Conservation (phyloP, 2,329 filamentous ascomycete genomes). For the Penicillium rolfsii region DNA sequence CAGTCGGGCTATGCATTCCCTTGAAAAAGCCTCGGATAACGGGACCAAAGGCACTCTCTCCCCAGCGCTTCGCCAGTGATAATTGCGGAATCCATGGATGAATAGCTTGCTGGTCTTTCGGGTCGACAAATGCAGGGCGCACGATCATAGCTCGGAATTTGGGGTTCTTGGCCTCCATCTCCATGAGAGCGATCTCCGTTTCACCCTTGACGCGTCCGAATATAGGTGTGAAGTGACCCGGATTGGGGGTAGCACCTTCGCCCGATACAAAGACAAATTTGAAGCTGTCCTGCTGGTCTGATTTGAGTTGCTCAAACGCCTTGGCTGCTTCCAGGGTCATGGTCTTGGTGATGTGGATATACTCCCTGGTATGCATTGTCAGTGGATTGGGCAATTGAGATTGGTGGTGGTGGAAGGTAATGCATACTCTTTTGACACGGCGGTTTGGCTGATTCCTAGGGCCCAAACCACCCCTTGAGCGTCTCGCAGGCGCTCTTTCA, state of each 20-base stretch:
- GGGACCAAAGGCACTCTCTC: slow-evolving; percentile 27
- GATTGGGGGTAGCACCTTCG: slow-evolving; percentile 44
- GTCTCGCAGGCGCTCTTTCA: slow-evolving; percentile 64
- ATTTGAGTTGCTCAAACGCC: slow-evolving; percentile 58
- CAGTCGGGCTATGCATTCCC: slow-evolving; percentile 47
- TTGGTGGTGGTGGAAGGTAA: background rate
- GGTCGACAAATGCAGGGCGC: slow-evolving; percentile 65
- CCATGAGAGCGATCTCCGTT: slow-evolving; percentile 63
- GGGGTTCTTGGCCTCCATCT: slow-evolving; percentile 49
- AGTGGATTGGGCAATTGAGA: slow-evolving; percentile 16
- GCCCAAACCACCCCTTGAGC: slow-evolving; percentile 76
- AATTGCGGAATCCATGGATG: slow-evolving; percentile 40
- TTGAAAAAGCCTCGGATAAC: slow-evolving; percentile 25
- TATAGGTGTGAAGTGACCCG: slow-evolving; percentile 58
- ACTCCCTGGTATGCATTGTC: slow-evolving; percentile 51
- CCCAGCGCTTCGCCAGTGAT: slow-evolving; percentile 33
- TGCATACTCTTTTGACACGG: slow-evolving; percentile 62
- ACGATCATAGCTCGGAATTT: slow-evolving; percentile 59
- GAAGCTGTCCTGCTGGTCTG: slow-evolving; percentile 52
- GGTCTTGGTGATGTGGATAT: slow-evolving; percentile 68
- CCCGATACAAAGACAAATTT: slow-evolving; percentile 74
- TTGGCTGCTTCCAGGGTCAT: slow-evolving; percentile 67
- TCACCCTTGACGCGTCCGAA: slow-evolving; percentile 70
- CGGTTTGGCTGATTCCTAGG: slow-evolving; percentile 65
- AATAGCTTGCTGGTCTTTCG: slow-evolving; percentile 39